Base-by-base conservation (phyloP, 257 asterid genomes). In the Lavandula angustifolia region DNA sequence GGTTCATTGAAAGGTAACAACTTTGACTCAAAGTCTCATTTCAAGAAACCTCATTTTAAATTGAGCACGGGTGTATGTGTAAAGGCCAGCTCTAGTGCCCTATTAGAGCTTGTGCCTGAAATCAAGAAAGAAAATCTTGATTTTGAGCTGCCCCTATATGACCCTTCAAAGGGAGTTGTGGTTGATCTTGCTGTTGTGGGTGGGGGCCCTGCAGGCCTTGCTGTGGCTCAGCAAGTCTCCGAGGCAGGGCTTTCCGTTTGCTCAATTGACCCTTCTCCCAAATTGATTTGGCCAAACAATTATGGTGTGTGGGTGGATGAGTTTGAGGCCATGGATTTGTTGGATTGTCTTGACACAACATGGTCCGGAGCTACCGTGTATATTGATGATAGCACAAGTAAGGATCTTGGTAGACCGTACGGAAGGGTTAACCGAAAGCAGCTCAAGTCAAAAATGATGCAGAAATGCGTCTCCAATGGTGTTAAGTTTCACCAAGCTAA, bases 271-370 rank as follows among this genome's bases (percentile, higher is more conserved):
- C 97, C 99, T 7, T 94, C 83, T 29, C 99, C 97, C 2, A 81
- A 83, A 61, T 48, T 94, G 75, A 87, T 94, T 53, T 94, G 99
- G 99, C 97, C 99, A 6, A 94, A 90, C 46, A 94, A 90, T 53
- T 94, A 94, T 76, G 99, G 97, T 46, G 99, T 94, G 35, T 94
- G 97, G 99, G 97, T 94, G 46, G 99, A 94, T 79, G 99, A 94
- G 67, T 94, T 94, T 64, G 99, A 94, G 78, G 96, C 97, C 68
- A 89, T 94, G 96, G 97, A 87, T 76, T 81, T 94, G 79, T 69
- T 94, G 73, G 99, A 94, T 80, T 94, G 99, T 70, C 78, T 94
- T 47, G 99, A 94, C 79, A 80, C 92, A 0, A 94, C 96, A 0
- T 94, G 99, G 99, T 78, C 97, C 2, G 92, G 97, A 22, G 97